Percentiles rank a stretch among this genome's conserved stretches.
These are phyloP conservation scores for Starmerella cellae DNA, from an alignment of 805 yeast species.

Conservation along the genomic window DNA sequence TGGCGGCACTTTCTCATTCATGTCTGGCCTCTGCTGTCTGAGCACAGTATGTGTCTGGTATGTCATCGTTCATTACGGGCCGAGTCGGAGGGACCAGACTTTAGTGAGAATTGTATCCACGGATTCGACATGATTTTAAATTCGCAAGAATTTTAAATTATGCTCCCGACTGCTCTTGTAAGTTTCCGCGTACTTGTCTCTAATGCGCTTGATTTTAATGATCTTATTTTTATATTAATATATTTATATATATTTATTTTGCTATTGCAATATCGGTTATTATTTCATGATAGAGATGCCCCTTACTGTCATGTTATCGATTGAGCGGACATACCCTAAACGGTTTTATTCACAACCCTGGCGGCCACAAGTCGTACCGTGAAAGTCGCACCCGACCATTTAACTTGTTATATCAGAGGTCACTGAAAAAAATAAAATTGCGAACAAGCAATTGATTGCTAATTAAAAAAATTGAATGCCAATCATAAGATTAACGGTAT, in stretches of 20 bases:
- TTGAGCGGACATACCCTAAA: too few species aligned
- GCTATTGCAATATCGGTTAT: background rate
- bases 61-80: conserved; percentile 11
- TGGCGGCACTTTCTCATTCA: conserved; percentile 70
- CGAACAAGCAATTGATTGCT: too few species aligned
- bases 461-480: too few species aligned
- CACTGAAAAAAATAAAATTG: too few species aligned
- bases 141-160: background rate
- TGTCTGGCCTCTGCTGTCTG: conserved; percentile 35
- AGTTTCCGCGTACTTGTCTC: too few species aligned
- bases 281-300: background rate
- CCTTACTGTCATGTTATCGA: too few species aligned
- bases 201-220: background rate
- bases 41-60: conserved; percentile 12
- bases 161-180: background rate
- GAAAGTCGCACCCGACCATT: too few species aligned
- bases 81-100: conserved; percentile 2
- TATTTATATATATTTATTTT: background rate
- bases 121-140: too few species aligned
- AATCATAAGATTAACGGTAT: background rate
- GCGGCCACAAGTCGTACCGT: too few species aligned
- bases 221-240: background rate
- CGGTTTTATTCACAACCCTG: too few species aligned
- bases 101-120: background rate
- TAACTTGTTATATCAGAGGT: too few species aligned